These are phyloP conservation scores for Cutaneotrichosporon sp. DNA, from an alignment of 1,284 basidiomycete genomes.

Conservation along the genomic window DNA sequence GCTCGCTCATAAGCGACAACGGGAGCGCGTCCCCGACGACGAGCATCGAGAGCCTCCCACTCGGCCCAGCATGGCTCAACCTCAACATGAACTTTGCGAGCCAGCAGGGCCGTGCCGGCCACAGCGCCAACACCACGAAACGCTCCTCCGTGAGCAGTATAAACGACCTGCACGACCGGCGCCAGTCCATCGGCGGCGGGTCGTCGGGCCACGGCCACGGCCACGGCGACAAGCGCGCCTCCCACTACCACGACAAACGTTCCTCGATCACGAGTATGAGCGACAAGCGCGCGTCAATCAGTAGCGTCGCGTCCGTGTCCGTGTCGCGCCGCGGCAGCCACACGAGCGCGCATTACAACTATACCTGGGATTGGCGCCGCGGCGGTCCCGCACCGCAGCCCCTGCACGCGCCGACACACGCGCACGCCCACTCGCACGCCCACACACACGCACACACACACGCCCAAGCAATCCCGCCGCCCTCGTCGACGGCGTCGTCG, in stretches of 20 bases:
- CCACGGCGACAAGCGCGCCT: neutral
- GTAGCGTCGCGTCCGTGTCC: neutral
- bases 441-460: neutral
- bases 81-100: neutral
- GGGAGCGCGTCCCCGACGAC: constrained; percentile 11
- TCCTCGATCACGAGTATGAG: neutral
- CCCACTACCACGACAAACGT: neutral
- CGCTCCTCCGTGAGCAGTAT: neutral
- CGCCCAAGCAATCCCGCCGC: neutral
- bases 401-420: neutral
- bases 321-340: neutral
- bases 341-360: neutral
- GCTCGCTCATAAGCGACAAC: constrained; percentile 15
- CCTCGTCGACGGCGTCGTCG: neutral
- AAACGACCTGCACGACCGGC: too few species aligned
- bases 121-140: neutral
- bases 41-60: constrained; percentile 12
- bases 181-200: too few species aligned
- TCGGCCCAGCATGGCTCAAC: constrained; percentile 4
- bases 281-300: constrained; percentile 1
- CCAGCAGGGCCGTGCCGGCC: neutral
- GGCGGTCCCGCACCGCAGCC: neutral
- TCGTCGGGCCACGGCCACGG: neutral
- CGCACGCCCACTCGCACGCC: neutral
- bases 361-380: neutral